phyloP scores from a whole-genome alignment of 768 basidiomycete species.

The Suillus luteus region DNA sequence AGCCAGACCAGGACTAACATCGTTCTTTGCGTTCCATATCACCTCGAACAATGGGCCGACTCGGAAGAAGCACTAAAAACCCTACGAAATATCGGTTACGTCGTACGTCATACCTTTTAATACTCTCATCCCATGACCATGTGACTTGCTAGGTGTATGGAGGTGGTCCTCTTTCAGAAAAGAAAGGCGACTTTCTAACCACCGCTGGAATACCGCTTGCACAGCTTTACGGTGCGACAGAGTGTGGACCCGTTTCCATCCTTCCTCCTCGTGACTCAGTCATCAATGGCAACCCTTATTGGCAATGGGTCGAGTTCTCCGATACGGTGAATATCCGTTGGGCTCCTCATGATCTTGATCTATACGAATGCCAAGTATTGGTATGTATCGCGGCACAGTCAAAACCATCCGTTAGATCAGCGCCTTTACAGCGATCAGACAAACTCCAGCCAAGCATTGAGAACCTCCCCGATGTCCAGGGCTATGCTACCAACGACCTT shows the following conservation, averaged over 20 bases:
- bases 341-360: conserved; percentile 35
- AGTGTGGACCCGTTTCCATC: conserved; percentile 31
- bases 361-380: conserved; percentile 36
- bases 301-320: conserved; percentile 15
- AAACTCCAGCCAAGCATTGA: conserved; percentile 18
- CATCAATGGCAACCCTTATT: conserved; percentile 9
- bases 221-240: conserved; percentile 39
- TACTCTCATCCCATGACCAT: neutral
- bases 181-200: conserved; percentile 34
- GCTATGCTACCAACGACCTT: conserved; percentile 46
- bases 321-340: conserved; percentile 10
- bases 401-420: neutral
- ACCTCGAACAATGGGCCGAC: conserved; percentile 13
- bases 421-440: conserved; percentile 2
- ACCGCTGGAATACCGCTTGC: conserved; percentile 32
- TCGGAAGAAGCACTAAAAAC: conserved; percentile 10
- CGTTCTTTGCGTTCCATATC: conserved; percentile 9
- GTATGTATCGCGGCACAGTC: conserved; percentile 19
- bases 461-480: conserved; percentile 35
- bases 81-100: conserved; percentile 10
- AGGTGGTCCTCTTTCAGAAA: conserved; percentile 37
- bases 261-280: conserved; percentile 29
- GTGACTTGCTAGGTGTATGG: conserved; percentile 26
- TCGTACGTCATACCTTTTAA: neutral
- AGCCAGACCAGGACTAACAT: conserved; percentile 5